Conservation (phyloP, 441 rosid species). For the Eruca vesicaria region DNA sequence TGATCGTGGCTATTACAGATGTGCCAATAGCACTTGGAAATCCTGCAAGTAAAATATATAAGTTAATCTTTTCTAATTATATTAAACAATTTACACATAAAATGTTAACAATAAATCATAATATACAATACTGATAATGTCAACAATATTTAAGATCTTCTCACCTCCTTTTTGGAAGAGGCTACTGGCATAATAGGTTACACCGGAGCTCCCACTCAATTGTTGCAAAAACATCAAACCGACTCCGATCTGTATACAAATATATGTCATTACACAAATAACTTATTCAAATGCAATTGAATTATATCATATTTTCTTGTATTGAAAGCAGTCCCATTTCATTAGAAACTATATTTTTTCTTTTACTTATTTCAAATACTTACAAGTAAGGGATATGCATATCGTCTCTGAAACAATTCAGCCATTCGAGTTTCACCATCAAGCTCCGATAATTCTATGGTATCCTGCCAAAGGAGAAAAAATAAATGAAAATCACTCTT, state of each 20-base stretch:
- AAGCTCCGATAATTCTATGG: conserved; percentile 3
- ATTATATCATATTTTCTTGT: background rate
- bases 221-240: conserved; percentile 59
- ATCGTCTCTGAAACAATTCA: conserved; percentile 43
- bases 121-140: background rate
- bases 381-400: conserved; percentile 46
- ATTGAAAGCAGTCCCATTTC: background rate
- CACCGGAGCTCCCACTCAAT: conserved; percentile 47
- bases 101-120: background rate
- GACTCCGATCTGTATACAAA: conserved; percentile 49
- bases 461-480: conserved; percentile 15
- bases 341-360: background rate
- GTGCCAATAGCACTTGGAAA: conserved; percentile 46
- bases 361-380: background rate
- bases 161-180: conserved; percentile 49
- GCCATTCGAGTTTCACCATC: conserved; percentile 25
- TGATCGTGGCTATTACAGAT: conserved; percentile 42
- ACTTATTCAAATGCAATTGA: background rate
- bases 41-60: conserved; percentile 24
- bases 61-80: background rate
- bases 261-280: background rate
- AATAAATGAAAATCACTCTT: background rate
- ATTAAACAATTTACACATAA: background rate
- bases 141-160: background rate
- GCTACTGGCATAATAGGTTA: conserved; percentile 50